phyloP scores from a whole-genome alignment of 768 basidiomycete species.

The Pholiota microspora region DNA sequence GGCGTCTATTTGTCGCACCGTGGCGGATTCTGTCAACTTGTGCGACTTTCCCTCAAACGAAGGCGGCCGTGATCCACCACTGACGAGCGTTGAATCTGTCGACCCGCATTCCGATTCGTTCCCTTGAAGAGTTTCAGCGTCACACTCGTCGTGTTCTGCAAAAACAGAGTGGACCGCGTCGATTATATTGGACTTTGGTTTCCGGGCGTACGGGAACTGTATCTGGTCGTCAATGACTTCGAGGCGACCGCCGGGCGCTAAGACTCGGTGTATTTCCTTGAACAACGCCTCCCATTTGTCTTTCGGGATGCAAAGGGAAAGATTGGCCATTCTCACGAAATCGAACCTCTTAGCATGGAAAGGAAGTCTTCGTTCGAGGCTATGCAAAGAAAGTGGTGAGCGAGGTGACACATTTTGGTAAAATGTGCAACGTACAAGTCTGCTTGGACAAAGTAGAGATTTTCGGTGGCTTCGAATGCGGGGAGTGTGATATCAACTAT shows the following conservation, averaged over 20 bases:
- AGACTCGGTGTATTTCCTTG: slow-evolving; percentile 58
- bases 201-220: slow-evolving; percentile 53
- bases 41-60: slow-evolving; percentile 19
- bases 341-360: slow-evolving; percentile 67
- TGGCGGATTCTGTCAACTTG: slow-evolving; percentile 17
- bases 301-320: slow-evolving; percentile 59
- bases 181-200: slow-evolving; percentile 11
- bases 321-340: slow-evolving; percentile 70
- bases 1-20: slow-evolving; percentile 11
- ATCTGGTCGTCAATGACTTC: slow-evolving; percentile 77
- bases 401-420: background rate
- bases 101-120: slow-evolving; percentile 22
- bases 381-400: slow-evolving; percentile 21
- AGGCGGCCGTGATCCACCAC: slow-evolving; percentile 17
- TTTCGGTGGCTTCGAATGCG: slow-evolving; percentile 34
- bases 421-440: slow-evolving; percentile 57
- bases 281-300: slow-evolving; percentile 60
- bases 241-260: slow-evolving; percentile 58
- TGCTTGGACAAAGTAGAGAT: slow-evolving; percentile 53
- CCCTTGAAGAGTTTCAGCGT: slow-evolving; percentile 27
- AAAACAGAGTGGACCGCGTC: slow-evolving; percentile 1
- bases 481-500: slow-evolving; percentile 48
- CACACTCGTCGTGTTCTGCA: slow-evolving; percentile 18
- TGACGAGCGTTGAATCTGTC: slow-evolving; percentile 25
- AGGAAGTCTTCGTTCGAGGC: slow-evolving; percentile 55